A percentile compares a stretch with the other conserved stretches of the same genome.
Evolutionary conservation across 108 stramenopile species (phyloP).

Genomic region (Craspedostauros australis): DNA sequence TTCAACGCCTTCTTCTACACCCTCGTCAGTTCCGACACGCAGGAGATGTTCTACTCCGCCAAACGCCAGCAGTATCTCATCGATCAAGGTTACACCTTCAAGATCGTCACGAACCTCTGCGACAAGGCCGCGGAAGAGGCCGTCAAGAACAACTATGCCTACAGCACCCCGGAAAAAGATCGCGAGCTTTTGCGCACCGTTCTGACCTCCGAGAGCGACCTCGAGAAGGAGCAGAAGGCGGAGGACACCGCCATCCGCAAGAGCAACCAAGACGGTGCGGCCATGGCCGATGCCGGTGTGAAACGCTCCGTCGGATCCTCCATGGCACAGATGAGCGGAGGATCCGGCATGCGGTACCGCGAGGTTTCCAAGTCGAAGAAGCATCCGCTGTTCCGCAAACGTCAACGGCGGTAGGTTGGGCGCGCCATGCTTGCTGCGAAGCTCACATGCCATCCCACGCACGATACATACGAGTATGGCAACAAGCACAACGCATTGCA

Average conservation of each 20-base stretch:
- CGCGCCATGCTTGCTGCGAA: no score
- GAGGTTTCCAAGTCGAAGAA: conserved; percentile 53
- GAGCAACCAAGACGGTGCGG: conserved; percentile 81
- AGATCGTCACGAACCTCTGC: conserved; percentile 89
- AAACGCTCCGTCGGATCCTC: conserved; percentile 65
- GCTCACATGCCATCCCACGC: no score
- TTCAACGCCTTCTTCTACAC: conserved; percentile 99
- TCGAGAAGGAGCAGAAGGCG: conserved; percentile 79
- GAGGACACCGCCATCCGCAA: conserved; percentile 88
- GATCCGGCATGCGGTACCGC: conserved; percentile 64
- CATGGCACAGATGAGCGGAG: conserved; percentile 76
- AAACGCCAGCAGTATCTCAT: conserved; percentile 98
- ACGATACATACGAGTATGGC: no score
- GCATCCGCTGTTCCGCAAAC: conserved; percentile 81
- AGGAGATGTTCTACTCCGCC: conserved; percentile 96
- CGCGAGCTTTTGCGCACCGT: conserved; percentile 60
- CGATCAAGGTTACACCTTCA: conserved; percentile 99
- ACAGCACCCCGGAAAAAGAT: conserved; percentile 72
- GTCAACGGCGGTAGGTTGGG: conserved; percentile 26
- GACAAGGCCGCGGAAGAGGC: conserved; percentile 74
- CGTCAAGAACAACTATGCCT: conserved; percentile 52
- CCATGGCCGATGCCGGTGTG: conserved; percentile 66
- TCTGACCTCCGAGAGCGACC: conserved; percentile 63
- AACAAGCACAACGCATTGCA: no score
- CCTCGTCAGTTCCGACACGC: conserved; percentile 94